phyloP scores from a whole-genome alignment of 192 early-diverging fungal genomes.

The Polychytrium aggregatum region DNA sequence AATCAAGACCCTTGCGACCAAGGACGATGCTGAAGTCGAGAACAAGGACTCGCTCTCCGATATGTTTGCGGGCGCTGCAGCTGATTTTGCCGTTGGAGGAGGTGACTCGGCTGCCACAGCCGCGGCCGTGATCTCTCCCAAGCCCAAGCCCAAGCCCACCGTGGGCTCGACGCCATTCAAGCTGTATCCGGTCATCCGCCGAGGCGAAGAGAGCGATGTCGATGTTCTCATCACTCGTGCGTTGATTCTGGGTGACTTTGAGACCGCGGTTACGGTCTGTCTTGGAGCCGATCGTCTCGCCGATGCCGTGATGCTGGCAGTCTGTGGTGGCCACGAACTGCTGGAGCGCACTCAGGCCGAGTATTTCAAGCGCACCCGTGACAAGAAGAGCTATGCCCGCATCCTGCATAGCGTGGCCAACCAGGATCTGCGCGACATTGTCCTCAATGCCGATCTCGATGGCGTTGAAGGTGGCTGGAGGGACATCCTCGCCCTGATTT shows the following conservation, averaged over 20 bases:
- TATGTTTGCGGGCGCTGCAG: constrained; percentile 3
- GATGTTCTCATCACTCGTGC: constrained; percentile 76
- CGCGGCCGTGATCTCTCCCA: constrained; percentile 3
- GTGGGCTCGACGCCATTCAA: constrained; percentile 19
- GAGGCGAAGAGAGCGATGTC: constrained; percentile 50
- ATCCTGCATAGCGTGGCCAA: constrained; percentile 70
- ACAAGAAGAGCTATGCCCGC: constrained; percentile 67
- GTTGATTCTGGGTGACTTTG: constrained; percentile 84
- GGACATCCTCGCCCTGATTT: constrained; percentile 83
- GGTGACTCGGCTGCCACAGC: constrained; percentile 3
- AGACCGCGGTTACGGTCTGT: constrained; percentile 80
- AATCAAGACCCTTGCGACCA: no score
- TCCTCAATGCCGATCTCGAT: constrained; percentile 58
- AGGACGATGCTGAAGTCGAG: no score
- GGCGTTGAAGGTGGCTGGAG: constrained; percentile 63
- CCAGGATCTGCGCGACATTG: constrained; percentile 74
- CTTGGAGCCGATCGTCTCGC: constrained; percentile 69
- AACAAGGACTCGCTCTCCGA: no score
- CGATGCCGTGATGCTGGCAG: constrained; percentile 80
- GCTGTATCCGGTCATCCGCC: constrained; percentile 14
- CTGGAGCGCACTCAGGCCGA: constrained; percentile 62
- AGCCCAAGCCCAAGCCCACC: not conserved
- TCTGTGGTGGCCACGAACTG: constrained; percentile 70
- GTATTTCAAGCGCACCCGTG: constrained; percentile 67
- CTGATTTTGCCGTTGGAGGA: constrained; percentile 13